A percentile compares a stretch with the other conserved stretches of the same genome.
These are phyloP conservation scores for Fusarium graminum DNA, from an alignment of 2,329 filamentous ascomycete genomes.

Conservation along the genomic window DNA sequence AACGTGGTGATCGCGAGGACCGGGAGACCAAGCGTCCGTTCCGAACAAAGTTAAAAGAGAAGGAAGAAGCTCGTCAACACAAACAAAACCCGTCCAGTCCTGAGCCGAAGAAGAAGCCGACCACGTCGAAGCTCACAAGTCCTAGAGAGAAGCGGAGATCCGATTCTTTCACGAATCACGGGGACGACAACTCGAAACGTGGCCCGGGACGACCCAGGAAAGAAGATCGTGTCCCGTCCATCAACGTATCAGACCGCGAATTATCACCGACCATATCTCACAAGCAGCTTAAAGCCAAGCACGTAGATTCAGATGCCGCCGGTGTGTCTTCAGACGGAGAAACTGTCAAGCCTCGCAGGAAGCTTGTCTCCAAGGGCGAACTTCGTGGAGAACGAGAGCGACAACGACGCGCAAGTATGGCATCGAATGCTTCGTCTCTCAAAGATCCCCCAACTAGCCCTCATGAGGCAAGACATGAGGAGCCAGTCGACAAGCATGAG, in stretches of 20 bases:
- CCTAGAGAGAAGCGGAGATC: conserved; percentile 65
- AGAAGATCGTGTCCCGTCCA: conserved; percentile 64
- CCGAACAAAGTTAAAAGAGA: conserved; percentile 61
- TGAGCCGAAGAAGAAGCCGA: conserved; percentile 60
- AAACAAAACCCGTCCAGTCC: conserved; percentile 66
- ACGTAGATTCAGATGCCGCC: conserved; percentile 66
- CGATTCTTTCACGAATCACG: conserved; percentile 57
- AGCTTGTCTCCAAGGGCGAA: conserved; percentile 73
- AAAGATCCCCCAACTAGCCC: conserved; percentile 66
- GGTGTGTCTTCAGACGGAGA: conserved; percentile 69
- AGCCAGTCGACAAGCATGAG: conserved; percentile 61
- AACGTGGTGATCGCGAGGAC: conserved; percentile 58
- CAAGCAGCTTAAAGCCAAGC: conserved; percentile 66
- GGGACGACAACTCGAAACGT: conserved; percentile 66
- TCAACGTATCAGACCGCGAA: conserved; percentile 66
- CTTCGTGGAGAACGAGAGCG: conserved; percentile 70
- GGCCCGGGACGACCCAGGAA: conserved; percentile 67
- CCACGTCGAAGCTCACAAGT: conserved; percentile 55
- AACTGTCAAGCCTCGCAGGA: conserved; percentile 69
- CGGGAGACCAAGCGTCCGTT: conserved; percentile 59
- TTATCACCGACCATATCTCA: conserved; percentile 61
- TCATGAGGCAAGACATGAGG: conserved; percentile 63
- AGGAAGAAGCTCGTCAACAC: conserved; percentile 59
- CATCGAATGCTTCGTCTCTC: conserved; percentile 66
- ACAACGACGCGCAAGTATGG: conserved; percentile 70